Evolutionary conservation across 1,284 basidiomycete species (phyloP).

Genomic region (Puccinia polysora): DNA sequence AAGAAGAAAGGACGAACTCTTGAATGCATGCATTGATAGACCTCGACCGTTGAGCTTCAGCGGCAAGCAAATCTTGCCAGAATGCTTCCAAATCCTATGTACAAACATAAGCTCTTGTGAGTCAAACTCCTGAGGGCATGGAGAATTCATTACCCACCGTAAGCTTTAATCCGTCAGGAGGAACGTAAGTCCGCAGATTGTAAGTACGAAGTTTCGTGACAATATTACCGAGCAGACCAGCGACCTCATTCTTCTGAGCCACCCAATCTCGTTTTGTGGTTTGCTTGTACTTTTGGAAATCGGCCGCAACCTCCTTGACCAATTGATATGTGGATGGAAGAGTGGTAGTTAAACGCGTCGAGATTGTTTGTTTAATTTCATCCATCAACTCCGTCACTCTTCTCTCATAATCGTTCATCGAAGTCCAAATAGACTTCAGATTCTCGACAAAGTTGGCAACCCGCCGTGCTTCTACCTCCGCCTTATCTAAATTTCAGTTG

Average conservation of each 20-base stretch:
- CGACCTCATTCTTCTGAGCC: constrained; percentile 79
- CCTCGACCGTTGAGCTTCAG: constrained; percentile 72
- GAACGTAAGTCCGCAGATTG: constrained; percentile 73
- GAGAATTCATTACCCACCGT: constrained; percentile 55
- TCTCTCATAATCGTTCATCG: constrained; percentile 88
- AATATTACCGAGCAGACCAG: constrained; percentile 83
- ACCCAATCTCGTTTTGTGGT: constrained; percentile 82
- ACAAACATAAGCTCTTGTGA: not conserved
- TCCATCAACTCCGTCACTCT: constrained; percentile 58
- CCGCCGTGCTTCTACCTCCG: constrained; percentile 84
- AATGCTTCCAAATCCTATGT: constrained; percentile 68
- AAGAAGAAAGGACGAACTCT: constrained; percentile 60
- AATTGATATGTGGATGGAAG: constrained; percentile 73
- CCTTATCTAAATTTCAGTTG: constrained; percentile 79
- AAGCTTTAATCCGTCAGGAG: constrained; percentile 66
- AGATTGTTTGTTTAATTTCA: constrained; percentile 48
- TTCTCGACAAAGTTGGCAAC: constrained; percentile 94
- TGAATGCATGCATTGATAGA: constrained; percentile 86
- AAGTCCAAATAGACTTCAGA: constrained; percentile 80
- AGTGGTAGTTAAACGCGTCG: constrained; percentile 54
- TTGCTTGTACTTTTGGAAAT: constrained; percentile 77
- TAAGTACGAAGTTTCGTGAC: constrained; percentile 93
- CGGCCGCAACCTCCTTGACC: constrained; percentile 69
- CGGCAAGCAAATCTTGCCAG: constrained; percentile 69
- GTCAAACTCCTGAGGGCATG: not conserved